Evolutionary conservation across 2,329 filamentous ascomycete species (phyloP).

Genomic region (Colletotrichum agaves): DNA sequence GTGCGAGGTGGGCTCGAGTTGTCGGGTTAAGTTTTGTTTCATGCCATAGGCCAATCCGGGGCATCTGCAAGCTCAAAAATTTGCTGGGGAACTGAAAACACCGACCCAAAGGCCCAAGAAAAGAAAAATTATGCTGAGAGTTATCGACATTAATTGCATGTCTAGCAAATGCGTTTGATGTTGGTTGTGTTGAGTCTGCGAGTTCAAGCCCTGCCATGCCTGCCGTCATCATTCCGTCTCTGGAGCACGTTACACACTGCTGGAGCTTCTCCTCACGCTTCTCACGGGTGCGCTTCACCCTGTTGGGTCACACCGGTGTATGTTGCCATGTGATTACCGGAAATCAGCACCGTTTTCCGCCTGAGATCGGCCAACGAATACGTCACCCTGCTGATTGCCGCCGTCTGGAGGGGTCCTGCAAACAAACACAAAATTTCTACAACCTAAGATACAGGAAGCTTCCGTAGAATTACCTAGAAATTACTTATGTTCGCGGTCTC

Average conservation of each 20-base stretch:
- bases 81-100: too few species aligned
- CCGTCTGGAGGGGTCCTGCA: not conserved
- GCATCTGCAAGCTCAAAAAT: not conserved
- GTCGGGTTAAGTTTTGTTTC: slow-evolving; percentile 16
- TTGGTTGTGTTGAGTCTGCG: too few species aligned
- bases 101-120: not conserved
- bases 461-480: too few species aligned
- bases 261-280: not conserved
- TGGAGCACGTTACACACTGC: slow-evolving; percentile 10
- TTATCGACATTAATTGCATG: too few species aligned
- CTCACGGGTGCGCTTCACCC: not conserved
- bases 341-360: slow-evolving; percentile 10
- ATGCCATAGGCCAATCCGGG: not conserved
- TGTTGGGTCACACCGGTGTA: not conserved
- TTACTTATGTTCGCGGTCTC: too few species aligned
- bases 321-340: slow-evolving; percentile 2
- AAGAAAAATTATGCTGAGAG: too few species aligned
- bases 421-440: too few species aligned
- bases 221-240: not conserved
- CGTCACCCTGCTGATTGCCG: slow-evolving; percentile 13
- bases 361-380: slow-evolving; percentile 2
- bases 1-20: slow-evolving; percentile 3
- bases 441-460: not conserved
- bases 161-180: too few species aligned
- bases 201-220: too few species aligned